Conservation (phyloP, 2,329 filamentous ascomycete species). For the Penicillium sp. region DNA sequence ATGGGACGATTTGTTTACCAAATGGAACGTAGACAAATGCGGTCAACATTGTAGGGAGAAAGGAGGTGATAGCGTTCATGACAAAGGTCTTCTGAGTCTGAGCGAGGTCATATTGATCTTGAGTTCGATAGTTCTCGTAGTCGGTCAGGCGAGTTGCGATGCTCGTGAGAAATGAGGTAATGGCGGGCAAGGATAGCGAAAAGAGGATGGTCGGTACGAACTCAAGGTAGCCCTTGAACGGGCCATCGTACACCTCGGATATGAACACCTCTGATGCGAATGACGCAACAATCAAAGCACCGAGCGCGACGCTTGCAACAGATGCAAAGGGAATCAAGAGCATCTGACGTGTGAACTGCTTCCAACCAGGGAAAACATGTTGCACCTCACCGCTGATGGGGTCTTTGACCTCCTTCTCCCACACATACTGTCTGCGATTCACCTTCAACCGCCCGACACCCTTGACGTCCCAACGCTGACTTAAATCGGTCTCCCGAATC, state of each 20-base stretch:
- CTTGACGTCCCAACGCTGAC: slow-evolving; percentile 82
- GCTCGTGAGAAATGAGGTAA: slow-evolving; percentile 69
- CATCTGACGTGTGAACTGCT: slow-evolving; percentile 71
- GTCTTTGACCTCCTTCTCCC: slow-evolving; percentile 73
- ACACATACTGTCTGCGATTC: slow-evolving; percentile 71
- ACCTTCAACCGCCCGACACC: slow-evolving; percentile 78
- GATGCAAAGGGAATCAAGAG: slow-evolving; percentile 82
- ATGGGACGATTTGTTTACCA: slow-evolving; percentile 74
- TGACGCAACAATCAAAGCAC: slow-evolving; percentile 75
- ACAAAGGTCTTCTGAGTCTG: slow-evolving; percentile 92
- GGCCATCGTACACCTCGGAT: slow-evolving; percentile 85
- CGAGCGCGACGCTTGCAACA: slow-evolving; percentile 66
- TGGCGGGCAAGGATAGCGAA: slow-evolving; percentile 73
- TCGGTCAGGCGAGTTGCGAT: slow-evolving; percentile 75
- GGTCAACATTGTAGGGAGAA: slow-evolving; percentile 85
- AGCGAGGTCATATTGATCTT: slow-evolving; percentile 75
- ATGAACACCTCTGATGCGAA: slow-evolving; percentile 96
- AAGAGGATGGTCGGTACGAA: slow-evolving; percentile 87
- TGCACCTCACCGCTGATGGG: slow-evolving; percentile 75
- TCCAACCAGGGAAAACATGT: slow-evolving; percentile 70
- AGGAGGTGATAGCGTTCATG: slow-evolving; percentile 94
- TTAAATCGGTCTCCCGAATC: slow-evolving; percentile 81
- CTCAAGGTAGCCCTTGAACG: slow-evolving; percentile 75
- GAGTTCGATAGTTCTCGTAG: slow-evolving; percentile 88
- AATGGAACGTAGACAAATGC: slow-evolving; percentile 95